A percentile compares a stretch with the other conserved stretches of the same genome.
Evolutionary conservation across 371 early-diverging fungal genomes (phyloP).

Genomic region (Actinomucor elegans): DNA sequence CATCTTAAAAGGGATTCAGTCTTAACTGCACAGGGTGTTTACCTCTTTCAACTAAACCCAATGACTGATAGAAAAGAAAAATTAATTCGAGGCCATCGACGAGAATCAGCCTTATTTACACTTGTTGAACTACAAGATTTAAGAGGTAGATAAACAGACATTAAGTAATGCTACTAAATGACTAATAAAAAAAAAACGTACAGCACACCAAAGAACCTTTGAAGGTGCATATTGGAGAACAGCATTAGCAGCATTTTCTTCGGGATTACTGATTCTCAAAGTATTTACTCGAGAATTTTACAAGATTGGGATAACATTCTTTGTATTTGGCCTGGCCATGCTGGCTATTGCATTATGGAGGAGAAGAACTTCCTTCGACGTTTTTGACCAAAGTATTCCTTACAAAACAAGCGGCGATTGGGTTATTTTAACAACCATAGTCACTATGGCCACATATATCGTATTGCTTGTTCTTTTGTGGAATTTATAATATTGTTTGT

Average conservation of each 20-base stretch:
- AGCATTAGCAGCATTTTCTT: constrained; percentile 66
- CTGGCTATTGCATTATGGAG: constrained; percentile 65
- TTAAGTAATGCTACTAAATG: too few relatives aligned
- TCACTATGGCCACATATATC: constrained; percentile 51
- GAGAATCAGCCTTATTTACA: constrained; percentile 40
- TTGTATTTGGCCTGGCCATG: constrained; percentile 67
- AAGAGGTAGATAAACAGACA: constrained; percentile 35
- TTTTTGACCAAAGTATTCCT: constrained; percentile 45
- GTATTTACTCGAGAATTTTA: constrained; percentile 71
- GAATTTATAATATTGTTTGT: constrained; percentile 21
- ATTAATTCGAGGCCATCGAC: constrained; percentile 44
- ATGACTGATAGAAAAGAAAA: constrained; percentile 20
- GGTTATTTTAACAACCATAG: constrained; percentile 51
- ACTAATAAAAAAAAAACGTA: too few relatives aligned
- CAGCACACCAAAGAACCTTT: constrained; percentile 74
- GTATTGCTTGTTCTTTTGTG: constrained; percentile 46
- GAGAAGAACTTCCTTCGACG: constrained; percentile 49
- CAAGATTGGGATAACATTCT: constrained; percentile 73
- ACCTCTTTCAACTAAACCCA: too few relatives aligned
- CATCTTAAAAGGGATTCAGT: too few relatives aligned
- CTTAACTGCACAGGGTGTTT: too few relatives aligned
- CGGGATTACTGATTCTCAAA: constrained; percentile 64
- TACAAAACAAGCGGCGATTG: constrained; percentile 52
- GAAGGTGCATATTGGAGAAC: constrained; percentile 82
- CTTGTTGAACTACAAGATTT: constrained; percentile 41